Evolutionary conservation across 306 rosid genomes (phyloP).

Genomic region (Luffa acutangula): DNA sequence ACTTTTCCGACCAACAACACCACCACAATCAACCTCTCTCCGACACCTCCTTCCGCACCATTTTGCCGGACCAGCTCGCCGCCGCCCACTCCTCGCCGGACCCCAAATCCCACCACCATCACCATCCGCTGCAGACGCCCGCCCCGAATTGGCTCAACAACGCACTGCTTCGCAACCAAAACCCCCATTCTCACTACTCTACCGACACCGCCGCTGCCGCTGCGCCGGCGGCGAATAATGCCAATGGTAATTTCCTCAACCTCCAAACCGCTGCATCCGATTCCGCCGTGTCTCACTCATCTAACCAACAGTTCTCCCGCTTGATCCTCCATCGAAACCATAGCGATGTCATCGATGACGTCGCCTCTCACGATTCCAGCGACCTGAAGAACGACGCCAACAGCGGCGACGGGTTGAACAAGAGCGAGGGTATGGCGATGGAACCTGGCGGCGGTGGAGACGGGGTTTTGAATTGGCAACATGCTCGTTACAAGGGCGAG

Average conservation of each 20-base stretch:
- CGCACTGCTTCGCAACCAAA: slow-evolving; percentile 76
- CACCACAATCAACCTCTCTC: slow-evolving; percentile 27
- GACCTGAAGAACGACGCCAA: slow-evolving; percentile 28
- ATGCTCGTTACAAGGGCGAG: slow-evolving; percentile 71
- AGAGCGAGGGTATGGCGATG: slow-evolving; percentile 28
- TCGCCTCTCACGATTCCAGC: slow-evolving; percentile 44
- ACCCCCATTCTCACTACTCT: slow-evolving; percentile 36
- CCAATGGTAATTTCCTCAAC: slow-evolving; percentile 58
- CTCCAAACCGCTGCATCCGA: slow-evolving; percentile 68
- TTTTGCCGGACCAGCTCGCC: slow-evolving; percentile 27
- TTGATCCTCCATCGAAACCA: slow-evolving; percentile 68
- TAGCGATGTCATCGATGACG: slow-evolving; percentile 60
- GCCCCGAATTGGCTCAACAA: slow-evolving; percentile 92
- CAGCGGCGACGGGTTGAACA: slow-evolving; percentile 17
- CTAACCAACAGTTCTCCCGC: slow-evolving; percentile 65
- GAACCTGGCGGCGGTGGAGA: slow-evolving; percentile 34
- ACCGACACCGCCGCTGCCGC: slow-evolving; percentile 12
- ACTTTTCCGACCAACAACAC: slow-evolving; percentile 51
- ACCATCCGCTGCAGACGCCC: slow-evolving; percentile 35
- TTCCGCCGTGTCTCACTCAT: slow-evolving; percentile 35
- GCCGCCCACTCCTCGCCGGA: slow-evolving; percentile 23
- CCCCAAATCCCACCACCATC: slow-evolving; percentile 38
- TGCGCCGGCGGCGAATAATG: too few relatives aligned
- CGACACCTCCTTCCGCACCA: slow-evolving; percentile 18
- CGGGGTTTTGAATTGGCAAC: slow-evolving; percentile 67